Conservation (phyloP, 1,139 yeast species). For the Yarrowia galli region DNA sequence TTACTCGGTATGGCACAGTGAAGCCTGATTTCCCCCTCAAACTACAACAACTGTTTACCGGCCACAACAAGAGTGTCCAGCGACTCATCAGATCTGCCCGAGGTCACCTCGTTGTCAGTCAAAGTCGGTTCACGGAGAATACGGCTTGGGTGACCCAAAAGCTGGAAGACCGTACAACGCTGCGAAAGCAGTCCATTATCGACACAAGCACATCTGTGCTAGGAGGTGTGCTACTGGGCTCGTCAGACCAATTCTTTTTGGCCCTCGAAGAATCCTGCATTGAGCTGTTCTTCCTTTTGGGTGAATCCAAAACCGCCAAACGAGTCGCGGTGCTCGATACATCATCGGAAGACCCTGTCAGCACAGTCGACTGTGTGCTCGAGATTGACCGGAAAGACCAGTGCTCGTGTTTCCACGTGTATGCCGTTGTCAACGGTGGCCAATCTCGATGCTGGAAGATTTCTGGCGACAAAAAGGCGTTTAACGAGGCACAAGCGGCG, state of each 20-base stretch:
- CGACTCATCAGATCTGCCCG: conserved; percentile 68
- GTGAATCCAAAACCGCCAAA: conserved; percentile 19
- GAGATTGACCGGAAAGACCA: conserved; percentile 16
- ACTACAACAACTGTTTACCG: conserved; percentile 61
- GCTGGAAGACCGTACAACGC: conserved; percentile 46
- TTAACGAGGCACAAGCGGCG: background rate
- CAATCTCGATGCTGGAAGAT: conserved; percentile 36
- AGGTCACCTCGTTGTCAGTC: conserved; percentile 64
- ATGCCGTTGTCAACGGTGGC: conserved; percentile 28
- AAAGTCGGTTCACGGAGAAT: conserved; percentile 50
- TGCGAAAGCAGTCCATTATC: conserved; percentile 47
- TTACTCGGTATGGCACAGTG: conserved; percentile 7
- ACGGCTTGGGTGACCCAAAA: conserved; percentile 48
- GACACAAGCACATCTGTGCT: conserved; percentile 49
- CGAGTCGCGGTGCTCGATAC: conserved; percentile 47
- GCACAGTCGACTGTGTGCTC: conserved; percentile 37
- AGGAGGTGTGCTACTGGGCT: conserved; percentile 60
- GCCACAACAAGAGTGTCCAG: conserved; percentile 82
- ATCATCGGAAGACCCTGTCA: conserved; percentile 45
- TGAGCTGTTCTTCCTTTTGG: conserved; percentile 47
- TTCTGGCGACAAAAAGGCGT: conserved; percentile 6
- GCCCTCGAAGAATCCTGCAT: conserved; percentile 53
- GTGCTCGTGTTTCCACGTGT: conserved; percentile 31
- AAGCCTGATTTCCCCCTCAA: conserved; percentile 33
- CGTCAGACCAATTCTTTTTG: conserved; percentile 60